phyloP scores from a whole-genome alignment of 208 protist species.

The Acanthamoeba healyi region DNA sequence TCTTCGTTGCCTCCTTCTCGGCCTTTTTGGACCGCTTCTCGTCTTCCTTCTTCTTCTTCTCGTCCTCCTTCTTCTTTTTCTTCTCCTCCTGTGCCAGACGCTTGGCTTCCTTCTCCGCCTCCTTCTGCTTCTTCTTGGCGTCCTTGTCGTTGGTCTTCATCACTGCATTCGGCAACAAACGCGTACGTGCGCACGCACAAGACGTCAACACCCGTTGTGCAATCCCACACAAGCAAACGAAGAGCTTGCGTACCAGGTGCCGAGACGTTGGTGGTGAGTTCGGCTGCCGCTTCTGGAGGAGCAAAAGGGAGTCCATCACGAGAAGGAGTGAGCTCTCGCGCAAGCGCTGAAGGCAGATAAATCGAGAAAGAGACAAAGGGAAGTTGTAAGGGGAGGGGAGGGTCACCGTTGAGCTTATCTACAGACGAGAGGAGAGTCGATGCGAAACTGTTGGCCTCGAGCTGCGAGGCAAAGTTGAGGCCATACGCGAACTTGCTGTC shows the following conservation, averaged over 20 bases:
- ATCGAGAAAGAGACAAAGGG: neutral
- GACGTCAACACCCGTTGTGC: no score
- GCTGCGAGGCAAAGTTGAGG: slow-evolving; percentile 64
- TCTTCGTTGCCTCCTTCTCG: slow-evolving; percentile 7
- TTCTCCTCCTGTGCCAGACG: neutral
- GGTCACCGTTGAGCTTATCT: slow-evolving; percentile 49
- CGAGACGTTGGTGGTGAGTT: neutral
- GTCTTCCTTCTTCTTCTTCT: slow-evolving; percentile 41
- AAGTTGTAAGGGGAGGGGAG: neutral
- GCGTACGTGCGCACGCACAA: neutral
- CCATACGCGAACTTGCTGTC: slow-evolving; percentile 59
- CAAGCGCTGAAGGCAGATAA: no score
- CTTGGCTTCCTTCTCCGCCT: slow-evolving; percentile 46
- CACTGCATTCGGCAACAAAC: neutral
- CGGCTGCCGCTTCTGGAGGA: neutral
- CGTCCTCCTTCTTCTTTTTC: neutral
- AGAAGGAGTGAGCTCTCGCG: no score
- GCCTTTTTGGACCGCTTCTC: slow-evolving; percentile 20
- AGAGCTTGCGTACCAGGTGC: slow-evolving; percentile 32
- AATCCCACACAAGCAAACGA: no score
- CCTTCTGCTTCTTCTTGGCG: slow-evolving; percentile 23
- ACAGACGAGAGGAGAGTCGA: neutral
- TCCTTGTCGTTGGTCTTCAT: slow-evolving; percentile 23
- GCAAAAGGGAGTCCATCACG: no score
- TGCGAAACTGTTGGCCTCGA: slow-evolving; percentile 56